phyloP scores from a whole-genome alignment of 2,329 filamentous ascomycete species.

The Colletotrichum liaoningense region DNA sequence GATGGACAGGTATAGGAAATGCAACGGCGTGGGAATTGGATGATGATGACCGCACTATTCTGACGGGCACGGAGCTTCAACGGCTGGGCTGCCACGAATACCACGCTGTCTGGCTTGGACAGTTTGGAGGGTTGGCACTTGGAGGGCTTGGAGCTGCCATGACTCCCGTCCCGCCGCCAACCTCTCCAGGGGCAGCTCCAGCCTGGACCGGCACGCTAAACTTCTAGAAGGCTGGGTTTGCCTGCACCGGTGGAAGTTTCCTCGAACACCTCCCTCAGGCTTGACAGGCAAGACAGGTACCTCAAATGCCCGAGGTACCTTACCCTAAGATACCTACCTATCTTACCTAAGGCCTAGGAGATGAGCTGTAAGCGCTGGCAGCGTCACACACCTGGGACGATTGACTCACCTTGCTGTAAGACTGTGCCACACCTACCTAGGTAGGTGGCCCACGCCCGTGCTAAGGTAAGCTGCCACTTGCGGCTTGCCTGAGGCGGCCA shows the following conservation, averaged over 20 bases:
- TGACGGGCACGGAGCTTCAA: slow-evolving; percentile 11
- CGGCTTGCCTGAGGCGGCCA: slow-evolving; percentile 21
- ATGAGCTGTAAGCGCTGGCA: neutral
- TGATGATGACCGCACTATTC: neutral
- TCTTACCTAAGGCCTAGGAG: neutral
- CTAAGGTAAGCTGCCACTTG: neutral
- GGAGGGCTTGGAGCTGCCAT: neutral
- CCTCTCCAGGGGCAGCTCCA: slow-evolving; percentile 1
- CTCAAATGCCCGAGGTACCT: too few relatives aligned
- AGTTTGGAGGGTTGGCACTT: neutral
- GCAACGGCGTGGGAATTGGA: neutral
- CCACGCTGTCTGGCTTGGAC: too few relatives aligned
- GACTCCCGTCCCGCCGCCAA: neutral
- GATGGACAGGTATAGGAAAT: neutral
- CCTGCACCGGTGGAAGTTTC: neutral
- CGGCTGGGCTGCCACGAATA: neutral
- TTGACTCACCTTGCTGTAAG: neutral
- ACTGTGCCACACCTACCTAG: neutral
- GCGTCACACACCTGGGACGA: neutral
- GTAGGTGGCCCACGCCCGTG: neutral
- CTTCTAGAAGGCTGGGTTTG: neutral
- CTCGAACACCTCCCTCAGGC: neutral
- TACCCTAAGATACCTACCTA: neutral
- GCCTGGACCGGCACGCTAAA: slow-evolving; percentile 12
- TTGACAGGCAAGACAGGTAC: neutral